Percentiles rank a stretch among this genome's conserved stretches.
Conservation (phyloP, 345 rosid species). For the Citrus hindsii region DNA sequence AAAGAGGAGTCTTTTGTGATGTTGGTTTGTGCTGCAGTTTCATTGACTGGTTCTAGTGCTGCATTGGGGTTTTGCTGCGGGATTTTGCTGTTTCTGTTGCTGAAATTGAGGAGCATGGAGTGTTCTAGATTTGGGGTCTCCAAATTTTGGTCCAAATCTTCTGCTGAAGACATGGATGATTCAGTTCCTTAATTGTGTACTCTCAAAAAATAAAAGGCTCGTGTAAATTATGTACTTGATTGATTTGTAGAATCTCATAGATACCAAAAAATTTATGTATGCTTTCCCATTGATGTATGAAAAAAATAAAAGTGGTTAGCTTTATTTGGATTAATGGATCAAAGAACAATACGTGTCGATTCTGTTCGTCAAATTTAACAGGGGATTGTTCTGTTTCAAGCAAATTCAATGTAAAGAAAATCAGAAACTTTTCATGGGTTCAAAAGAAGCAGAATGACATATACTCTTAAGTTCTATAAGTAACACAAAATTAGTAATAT, state of each 20-base stretch:
- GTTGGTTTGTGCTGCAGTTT: constrained; percentile 84
- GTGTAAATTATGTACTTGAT: too few species aligned
- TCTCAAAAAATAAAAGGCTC: background rate
- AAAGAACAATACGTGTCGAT: too few species aligned
- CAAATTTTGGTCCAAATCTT: constrained; percentile 5
- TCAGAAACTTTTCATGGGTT: too few species aligned
- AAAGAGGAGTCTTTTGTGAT: constrained; percentile 76
- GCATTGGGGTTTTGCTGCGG: constrained; percentile 86
- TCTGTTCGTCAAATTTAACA: too few species aligned
- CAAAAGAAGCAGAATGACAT: too few species aligned
- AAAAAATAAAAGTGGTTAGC: too few species aligned
- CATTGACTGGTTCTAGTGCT: constrained; percentile 86
- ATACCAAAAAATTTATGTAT: background rate
- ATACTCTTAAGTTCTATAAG: too few species aligned
- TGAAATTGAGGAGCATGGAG: constrained; percentile 63
- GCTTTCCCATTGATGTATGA: background rate
- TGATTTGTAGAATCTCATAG: background rate
- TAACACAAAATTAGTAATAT: too few species aligned
- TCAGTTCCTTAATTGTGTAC: background rate
- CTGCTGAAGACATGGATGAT: constrained; percentile 4
- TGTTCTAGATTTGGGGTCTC: constrained; percentile 17
- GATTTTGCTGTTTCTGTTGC: constrained; percentile 58
- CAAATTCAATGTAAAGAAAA: too few species aligned
- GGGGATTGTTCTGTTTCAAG: too few species aligned
- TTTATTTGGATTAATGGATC: too few species aligned